Evolutionary conservation across 1,284 basidiomycete species (phyloP), one percentile per base, ranked within the genome.

Genomic region (Crucibulum parvulum): DNA sequence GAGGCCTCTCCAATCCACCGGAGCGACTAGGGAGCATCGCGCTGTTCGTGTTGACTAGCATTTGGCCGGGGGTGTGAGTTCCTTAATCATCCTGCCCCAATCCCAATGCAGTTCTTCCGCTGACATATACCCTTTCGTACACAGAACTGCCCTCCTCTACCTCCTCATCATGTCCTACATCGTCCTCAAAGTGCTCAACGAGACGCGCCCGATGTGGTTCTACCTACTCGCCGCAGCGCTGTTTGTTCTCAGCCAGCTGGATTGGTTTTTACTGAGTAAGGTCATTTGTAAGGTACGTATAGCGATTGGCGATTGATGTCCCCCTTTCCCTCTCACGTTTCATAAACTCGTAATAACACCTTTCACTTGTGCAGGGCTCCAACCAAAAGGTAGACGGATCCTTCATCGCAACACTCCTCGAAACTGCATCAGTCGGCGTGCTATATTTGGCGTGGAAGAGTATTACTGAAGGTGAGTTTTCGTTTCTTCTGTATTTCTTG

Each of bases 51-150:
- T 72, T 95, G 56, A 92, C 91, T 11, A 87, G 86, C 63, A 87
- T 96, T 50, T 95, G 93, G 94, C 94, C 94, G n/a, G 87, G 83
- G 53, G 83, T 77, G 89, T 94, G 72, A 71, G 88, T 86, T 55
- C 6, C 13, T 50, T n/a, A 41, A 43, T 53, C 35, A 11, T 38
- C n/a, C n/a, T n/a, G n/a, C n/a, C n/a, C n/a, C n/a, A n/a, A n/a
- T n/a, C n/a, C n/a, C 56, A 13, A 6, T 50, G n/a, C 31, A 16
- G 7, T 3, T 13, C 7, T 1, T 16, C 13, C n/a, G n/a, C n/a
- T n/a, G n/a, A 50, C 18, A 31, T 18, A 13, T 7, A 31, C 10
- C 31, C 16, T 48, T 35, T 34, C 31, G 43, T 48, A 35, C 68
- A 93, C 68, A 93, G 92, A 58, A 87, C 89, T 35, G 83, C 86